Evolutionary conservation across 1,139 yeast species (phyloP), one percentile per base, ranked within the genome.

Genomic region (Candida sojae): DNA sequence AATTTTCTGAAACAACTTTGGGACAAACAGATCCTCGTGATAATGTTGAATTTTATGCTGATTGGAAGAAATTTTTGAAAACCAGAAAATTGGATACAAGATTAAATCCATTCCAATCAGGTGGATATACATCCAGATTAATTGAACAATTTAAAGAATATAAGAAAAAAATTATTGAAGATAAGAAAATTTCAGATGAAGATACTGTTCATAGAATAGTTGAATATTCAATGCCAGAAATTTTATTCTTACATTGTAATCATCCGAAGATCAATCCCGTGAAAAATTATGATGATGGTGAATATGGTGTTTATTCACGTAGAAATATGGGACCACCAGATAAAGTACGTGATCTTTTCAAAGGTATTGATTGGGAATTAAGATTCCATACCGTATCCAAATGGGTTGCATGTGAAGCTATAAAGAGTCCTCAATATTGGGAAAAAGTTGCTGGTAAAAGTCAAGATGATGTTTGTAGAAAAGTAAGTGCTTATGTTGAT

Each of bases 231-330:
- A 48, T 53, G 23, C 71, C 74, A 3, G 58, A 59, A 21, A 64
- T 66, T 6, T 46, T 64, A 39, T 76, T 76, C 55, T 64, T 76
- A 47, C 80, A 75, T 53, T 63, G 70, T 42, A 77, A 73, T 57
- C 70, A 71, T 49, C 79, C 79, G 1, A 74, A 74, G 46, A 61
- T 70, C 45, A 66, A 70, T 45, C 73, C 74, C 0, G 57, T 70
- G 8, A 57, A 56, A 28, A 63, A 63, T 42, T 55, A 64, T 21
- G 49, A 40, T 50, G 53, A 41, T 43, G 50, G 48, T 57, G 59
- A 21, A 54, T 63, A 9, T 55, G 58, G 48, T 46, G 53, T 45
- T 21, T 47, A 50, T 39, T 47, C 51, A n/a, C 55, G 60, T 42
- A 55, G 72, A 51, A 60, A 57, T 49, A 53, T 67, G 49, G 71